Evolutionary conservation across 1,139 yeast species (phyloP), one percentile per base, ranked within the genome.

Genomic region (Saccharomyces hybrid): DNA sequence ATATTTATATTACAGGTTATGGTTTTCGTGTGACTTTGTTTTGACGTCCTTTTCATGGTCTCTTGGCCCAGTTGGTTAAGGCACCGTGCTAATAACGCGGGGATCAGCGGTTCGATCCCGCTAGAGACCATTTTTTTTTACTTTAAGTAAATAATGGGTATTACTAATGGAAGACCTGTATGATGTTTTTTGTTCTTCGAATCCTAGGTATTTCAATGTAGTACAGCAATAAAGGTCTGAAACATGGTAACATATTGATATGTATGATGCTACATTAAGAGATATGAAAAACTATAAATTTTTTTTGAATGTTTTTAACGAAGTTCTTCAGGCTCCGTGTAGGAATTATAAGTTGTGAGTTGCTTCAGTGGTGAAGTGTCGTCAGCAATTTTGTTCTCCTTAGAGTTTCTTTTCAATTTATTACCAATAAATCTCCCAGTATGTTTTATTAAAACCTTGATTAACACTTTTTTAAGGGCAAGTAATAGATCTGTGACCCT

Each of bases 341-440:
- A 62, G 7, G 64, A 54, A 6, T 53, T 57, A 50, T 62, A 63
- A 20, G 50, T 54, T 5, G 63, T 57, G 9, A 63, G 52, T 38
- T 57, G 67, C 50, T 56, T 60, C 38, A 63, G 46, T 9, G 61
- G 57, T 7, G 58, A 48, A 13, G 44, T 38, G 11, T 52, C 53
- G 9, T 49, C 38, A 9, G 31, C 50, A 3, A 51, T 30, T 11
- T 49, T 50, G 2, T 31, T 26, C 26, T 52, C 48, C 49, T 34
- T 57, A 13, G 60, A 50, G 48, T 56, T 55, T 62, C 30, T 63
- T 41, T 71, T 73, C 42, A 84, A 54, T 63, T 84, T 85, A 59
- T 84, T 83, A 38, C 76, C 76, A 23, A 85, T 52, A 48, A 85
- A 75, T 30, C 79, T 76, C 11, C 88, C 89, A 6, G 79, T 72